These are phyloP conservation scores for Syncephalastrum contaminatum DNA, from an alignment of 371 early-diverging fungal genomes.

Conservation along the genomic window DNA sequence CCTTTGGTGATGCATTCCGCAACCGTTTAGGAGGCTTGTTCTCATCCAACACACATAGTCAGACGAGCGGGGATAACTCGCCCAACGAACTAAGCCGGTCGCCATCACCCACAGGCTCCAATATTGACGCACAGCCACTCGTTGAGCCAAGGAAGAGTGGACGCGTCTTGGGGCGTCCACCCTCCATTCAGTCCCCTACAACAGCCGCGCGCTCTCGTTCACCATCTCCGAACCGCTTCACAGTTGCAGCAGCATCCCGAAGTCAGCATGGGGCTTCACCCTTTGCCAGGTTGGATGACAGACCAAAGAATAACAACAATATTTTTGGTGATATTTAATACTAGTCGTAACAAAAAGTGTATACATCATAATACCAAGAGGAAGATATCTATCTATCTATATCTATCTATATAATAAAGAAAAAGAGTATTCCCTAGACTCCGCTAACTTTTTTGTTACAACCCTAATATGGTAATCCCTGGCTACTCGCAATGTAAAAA, in stretches of 20 bases:
- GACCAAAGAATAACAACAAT: too few relatives aligned
- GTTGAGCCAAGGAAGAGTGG: slow-evolving; percentile 12
- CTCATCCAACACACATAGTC: slow-evolving; percentile 9
- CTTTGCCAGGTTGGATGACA: slow-evolving; percentile 24
- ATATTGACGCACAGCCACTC: slow-evolving; percentile 4
- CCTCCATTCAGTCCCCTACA: slow-evolving; percentile 2
- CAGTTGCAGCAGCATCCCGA: background rate
- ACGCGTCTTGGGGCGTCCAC: slow-evolving; percentile 31
- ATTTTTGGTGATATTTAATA: too few relatives aligned
- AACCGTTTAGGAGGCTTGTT: slow-evolving; percentile 28
- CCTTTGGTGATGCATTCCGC: slow-evolving; percentile 33
- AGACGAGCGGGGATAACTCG: background rate
- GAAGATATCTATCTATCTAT: too few relatives aligned
- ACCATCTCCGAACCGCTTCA: slow-evolving; percentile 29
- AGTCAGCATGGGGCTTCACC: slow-evolving; percentile 15
- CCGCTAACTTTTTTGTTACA: too few relatives aligned
- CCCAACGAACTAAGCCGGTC: slow-evolving; percentile 2
- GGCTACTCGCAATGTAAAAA: too few relatives aligned
- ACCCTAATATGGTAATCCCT: too few relatives aligned
- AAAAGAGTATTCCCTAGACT: too few relatives aligned
- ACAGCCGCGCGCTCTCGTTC: slow-evolving; percentile 19
- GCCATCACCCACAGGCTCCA: background rate
- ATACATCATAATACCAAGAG: too few relatives aligned
- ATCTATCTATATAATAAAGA: too few relatives aligned
- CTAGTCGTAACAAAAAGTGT: too few relatives aligned